A percentile compares a stretch with the other conserved stretches of the same genome.
These are phyloP conservation scores for Leishmania guyanensis DNA, from an alignment of 208 protist genomes.

Conservation along the genomic window DNA sequence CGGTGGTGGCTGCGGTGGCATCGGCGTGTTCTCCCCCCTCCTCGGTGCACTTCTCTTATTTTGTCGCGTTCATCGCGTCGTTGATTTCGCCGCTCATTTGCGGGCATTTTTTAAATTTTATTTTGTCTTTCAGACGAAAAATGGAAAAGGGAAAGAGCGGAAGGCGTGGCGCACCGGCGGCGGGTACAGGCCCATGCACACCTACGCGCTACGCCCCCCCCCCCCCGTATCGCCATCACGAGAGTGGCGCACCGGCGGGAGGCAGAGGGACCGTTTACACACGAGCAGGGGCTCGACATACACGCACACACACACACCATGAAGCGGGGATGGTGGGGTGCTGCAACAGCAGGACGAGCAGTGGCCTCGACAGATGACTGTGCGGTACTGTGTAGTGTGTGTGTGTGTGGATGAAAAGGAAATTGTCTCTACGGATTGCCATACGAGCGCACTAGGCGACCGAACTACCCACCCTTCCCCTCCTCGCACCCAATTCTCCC, in stretches of 20 bases:
- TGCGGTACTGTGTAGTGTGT: background rate
- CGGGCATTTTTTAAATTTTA: too few relatives aligned
- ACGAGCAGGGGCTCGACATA: background rate
- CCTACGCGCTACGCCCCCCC: background rate
- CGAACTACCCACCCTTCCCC: background rate
- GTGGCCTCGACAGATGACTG: background rate
- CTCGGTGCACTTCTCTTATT: conserved; percentile 3
- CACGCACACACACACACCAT: background rate
- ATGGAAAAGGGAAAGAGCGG: background rate
- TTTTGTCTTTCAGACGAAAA: conserved; percentile 8
- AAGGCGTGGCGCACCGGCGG: background rate
- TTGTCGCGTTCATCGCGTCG: conserved; percentile 1
- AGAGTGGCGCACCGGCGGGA: too few relatives aligned
- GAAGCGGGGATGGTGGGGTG: background rate
- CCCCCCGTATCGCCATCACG: too few relatives aligned
- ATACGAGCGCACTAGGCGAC: background rate
- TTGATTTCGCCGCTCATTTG: too few relatives aligned
- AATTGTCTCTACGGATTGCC: background rate
- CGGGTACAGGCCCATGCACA: background rate
- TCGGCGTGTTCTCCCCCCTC: too few relatives aligned
- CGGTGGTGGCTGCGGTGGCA: too few relatives aligned
- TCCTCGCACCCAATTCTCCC: background rate
- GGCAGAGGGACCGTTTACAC: background rate
- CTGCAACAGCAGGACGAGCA: background rate
- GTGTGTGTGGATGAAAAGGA: background rate